These are phyloP conservation scores for Acanthamoeba castellanii DNA, from an alignment of 208 protist species.

Conservation along the genomic window DNA sequence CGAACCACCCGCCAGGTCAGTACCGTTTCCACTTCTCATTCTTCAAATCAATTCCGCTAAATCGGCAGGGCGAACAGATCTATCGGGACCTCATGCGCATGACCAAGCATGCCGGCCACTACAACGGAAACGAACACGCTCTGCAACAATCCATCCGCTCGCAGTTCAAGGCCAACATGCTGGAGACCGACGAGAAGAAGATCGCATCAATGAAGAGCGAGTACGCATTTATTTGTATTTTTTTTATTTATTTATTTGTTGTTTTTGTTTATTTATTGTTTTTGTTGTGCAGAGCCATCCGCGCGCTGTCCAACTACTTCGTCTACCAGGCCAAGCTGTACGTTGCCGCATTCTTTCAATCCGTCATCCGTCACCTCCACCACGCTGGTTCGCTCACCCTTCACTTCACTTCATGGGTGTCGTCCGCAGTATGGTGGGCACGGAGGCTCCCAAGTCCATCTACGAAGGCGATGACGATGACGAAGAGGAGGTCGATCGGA, in stretches of 20 bases:
- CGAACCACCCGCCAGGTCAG: neutral
- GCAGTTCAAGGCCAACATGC: conserved; percentile 54
- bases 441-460: conserved; percentile 3
- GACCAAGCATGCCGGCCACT: conserved; percentile 41
- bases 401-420: too few species aligned
- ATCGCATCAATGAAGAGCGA: conserved; percentile 20
- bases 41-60: neutral
- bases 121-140: conserved; percentile 30
- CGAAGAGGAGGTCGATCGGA: neutral
- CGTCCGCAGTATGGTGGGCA: conserved; percentile 20
- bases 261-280: too few species aligned
- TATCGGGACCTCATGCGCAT: conserved; percentile 64
- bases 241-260: neutral
- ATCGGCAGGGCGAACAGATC: neutral
- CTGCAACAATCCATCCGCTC: conserved; percentile 13
- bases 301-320: conserved; percentile 47
- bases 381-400: too few species aligned
- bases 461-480: conserved; percentile 13
- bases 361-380: too few species aligned
- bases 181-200: conserved; percentile 48
- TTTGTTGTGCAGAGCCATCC: neutral
- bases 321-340: conserved; percentile 49
- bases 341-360: neutral
- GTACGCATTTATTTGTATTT: neutral
- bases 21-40: too few species aligned